Evolutionary conservation across 169 alveolate genomes (phyloP).

Genomic region (Theileria annulata): DNA sequence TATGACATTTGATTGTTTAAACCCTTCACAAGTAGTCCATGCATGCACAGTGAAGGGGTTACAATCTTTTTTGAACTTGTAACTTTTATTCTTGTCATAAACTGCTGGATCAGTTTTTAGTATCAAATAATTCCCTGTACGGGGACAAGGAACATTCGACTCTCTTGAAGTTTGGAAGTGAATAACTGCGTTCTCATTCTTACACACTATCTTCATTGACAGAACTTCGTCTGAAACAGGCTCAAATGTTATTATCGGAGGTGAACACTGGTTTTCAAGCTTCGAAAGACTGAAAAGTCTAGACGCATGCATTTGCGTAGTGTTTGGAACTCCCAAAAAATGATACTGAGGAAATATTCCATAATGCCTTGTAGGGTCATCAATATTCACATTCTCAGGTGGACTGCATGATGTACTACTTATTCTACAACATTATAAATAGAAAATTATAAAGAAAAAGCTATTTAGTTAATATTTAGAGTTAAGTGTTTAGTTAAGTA

Average conservation of each 20-base stretch:
- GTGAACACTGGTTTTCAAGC: conserved; percentile 62
- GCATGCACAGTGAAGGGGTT: conserved; percentile 46
- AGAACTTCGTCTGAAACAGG: neutral
- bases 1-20: conserved; percentile 50
- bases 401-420: conserved; percentile 79
- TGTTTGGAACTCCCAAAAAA: conserved; percentile 70
- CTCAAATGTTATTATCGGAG: conserved; percentile 74
- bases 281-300: conserved; percentile 65
- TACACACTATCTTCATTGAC: neutral
- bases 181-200: conserved; percentile 16
- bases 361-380: conserved; percentile 72
- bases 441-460: too few species aligned
- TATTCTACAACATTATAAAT: conserved; percentile 17
- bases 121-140: conserved; percentile 38
- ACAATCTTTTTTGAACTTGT: conserved; percentile 33
- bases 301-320: conserved; percentile 74
- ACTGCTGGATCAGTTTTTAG: conserved; percentile 51
- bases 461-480: neutral
- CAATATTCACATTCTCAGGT: conserved; percentile 73
- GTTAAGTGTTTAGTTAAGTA: too few species aligned
- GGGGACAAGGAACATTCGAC: conserved; percentile 29
- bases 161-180: conserved; percentile 56
- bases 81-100: conserved; percentile 30
- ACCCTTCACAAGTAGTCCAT: conserved; percentile 58
- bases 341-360: conserved; percentile 77